Evolutionary conservation across 768 basidiomycete genomes (phyloP), one percentile per base, ranked within the genome.

Genomic region (Lentinula guzmanii): DNA sequence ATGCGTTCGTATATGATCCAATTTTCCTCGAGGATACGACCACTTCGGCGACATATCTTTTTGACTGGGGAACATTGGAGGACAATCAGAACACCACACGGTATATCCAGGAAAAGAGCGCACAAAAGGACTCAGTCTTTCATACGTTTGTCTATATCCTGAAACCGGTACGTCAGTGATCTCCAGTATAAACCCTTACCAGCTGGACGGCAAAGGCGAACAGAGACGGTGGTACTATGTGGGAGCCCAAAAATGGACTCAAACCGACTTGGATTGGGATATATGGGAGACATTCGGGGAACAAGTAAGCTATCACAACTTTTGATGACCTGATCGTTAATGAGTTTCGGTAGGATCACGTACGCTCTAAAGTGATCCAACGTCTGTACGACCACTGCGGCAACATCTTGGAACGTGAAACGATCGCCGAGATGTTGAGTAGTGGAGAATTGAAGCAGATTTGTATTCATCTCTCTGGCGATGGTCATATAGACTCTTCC

Each of bases 1-100:
- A 79, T 64, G 82, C 79, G 0, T 87, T 86, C 62, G 43, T 86
- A 8, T 78, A 82, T 53, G 81, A 84, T 61, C 86, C 86, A 0
- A 72, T 86, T 35, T 73, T 83, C 28, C 73, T 86, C 43, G 86
- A 87, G 55, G 76, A 72, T 1, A 71, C 75, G 8, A 66, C 66
- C 3, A 69, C 66, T 2, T 39, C 53, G n/a, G 54, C 41, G 65
- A 77, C 81, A 5, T 77, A 81, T 63, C 62, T 86, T 28, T 72
- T 87, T 45, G 83, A 85, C 63, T 87, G 85, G 84, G 79, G 81
- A 18, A 68, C 69, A 4, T 61, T 61, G 7, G 55, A 65, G 15
- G 72, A 68, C 33, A 81, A 80, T 46, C 65, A 70, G 41, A 67
- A 62, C 1, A 68, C 78, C 2, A 61, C 64, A 33, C 57, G 64